phyloP scores from a whole-genome alignment of 495 filamentous ascomycete genomes.

The Aspergillus avenaceus region DNA sequence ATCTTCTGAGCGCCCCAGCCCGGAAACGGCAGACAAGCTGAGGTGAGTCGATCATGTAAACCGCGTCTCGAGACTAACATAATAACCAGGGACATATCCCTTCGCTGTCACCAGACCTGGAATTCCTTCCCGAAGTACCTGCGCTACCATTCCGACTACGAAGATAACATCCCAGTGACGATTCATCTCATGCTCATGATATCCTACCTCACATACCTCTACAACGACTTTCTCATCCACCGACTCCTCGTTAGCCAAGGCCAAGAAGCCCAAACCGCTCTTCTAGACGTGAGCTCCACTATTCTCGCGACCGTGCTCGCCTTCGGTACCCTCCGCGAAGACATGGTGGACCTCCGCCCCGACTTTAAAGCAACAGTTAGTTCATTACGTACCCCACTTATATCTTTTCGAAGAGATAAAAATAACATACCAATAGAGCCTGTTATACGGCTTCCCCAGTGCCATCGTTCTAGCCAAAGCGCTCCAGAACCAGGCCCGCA shows the following conservation, averaged over 20 bases:
- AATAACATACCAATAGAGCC: constrained; percentile 27
- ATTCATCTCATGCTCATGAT: constrained; percentile 31
- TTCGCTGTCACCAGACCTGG: constrained; percentile 30
- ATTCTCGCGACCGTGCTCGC: constrained; percentile 37
- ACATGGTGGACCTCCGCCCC: constrained; percentile 23
- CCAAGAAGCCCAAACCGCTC: constrained; percentile 23
- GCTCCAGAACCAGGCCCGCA: constrained; percentile 38
- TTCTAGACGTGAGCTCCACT: constrained; percentile 33
- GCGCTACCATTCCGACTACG: constrained; percentile 24
- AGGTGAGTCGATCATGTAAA: constrained; percentile 5
- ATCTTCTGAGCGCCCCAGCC: constrained; percentile 34
- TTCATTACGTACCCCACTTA: not conserved
- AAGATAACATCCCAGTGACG: constrained; percentile 14
- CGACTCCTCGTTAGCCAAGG: constrained; percentile 38
- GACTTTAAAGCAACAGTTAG: constrained; percentile 25
- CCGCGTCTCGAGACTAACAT: not conserved
- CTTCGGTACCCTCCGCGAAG: constrained; percentile 36
- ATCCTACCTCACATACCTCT: constrained; percentile 34
- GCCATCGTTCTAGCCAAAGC: constrained; percentile 42
- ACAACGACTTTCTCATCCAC: constrained; percentile 44
- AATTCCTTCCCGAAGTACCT: constrained; percentile 32
- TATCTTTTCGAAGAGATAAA: not conserved
- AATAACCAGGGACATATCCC: constrained; percentile 25
- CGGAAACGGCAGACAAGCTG: constrained; percentile 23
- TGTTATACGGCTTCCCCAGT: constrained; percentile 42